phyloP scores from a whole-genome alignment of 176 grass and related monocot genomes.

The Eleusine coracana region DNA sequence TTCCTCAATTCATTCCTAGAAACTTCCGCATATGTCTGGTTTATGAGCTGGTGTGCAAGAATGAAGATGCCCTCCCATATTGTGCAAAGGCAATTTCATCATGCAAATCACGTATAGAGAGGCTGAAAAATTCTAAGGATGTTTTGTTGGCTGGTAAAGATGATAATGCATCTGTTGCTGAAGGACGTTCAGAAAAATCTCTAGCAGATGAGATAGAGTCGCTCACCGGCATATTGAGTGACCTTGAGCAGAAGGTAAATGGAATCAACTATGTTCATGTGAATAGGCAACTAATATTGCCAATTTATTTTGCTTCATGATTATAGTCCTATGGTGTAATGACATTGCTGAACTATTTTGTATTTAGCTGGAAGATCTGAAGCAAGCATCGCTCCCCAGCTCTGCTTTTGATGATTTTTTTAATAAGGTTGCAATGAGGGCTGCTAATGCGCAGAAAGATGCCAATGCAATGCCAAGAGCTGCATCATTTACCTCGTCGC shows the following conservation, averaged over 20 bases:
- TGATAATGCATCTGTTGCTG: slow-evolving; percentile 38
- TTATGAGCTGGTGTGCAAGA: slow-evolving; percentile 62
- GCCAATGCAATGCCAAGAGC: slow-evolving; percentile 42
- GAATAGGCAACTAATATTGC: neutral
- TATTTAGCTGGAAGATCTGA: slow-evolving; percentile 90
- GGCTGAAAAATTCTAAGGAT: slow-evolving; percentile 54
- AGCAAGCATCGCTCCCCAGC: slow-evolving; percentile 59
- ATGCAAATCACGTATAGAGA: slow-evolving; percentile 80
- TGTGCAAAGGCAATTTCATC: slow-evolving; percentile 76
- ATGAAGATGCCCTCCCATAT: slow-evolving; percentile 77
- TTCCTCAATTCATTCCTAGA: slow-evolving; percentile 63
- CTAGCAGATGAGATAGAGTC: slow-evolving; percentile 72
- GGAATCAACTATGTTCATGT: neutral
- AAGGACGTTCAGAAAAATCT: slow-evolving; percentile 47
- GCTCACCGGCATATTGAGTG: slow-evolving; percentile 69
- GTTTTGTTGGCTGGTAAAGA: slow-evolving; percentile 43
- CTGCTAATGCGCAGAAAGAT: slow-evolving; percentile 37
- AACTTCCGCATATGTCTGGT: slow-evolving; percentile 95
- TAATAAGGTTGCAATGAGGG: slow-evolving; percentile 48
- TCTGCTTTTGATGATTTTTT: slow-evolving; percentile 51
- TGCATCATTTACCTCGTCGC: slow-evolving; percentile 65
- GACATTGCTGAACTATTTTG: slow-evolving; percentile 33
- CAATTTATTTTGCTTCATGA: slow-evolving; percentile 31
- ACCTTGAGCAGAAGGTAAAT: slow-evolving; percentile 98
- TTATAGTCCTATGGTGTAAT: slow-evolving; percentile 8